Evolutionary conservation across 2,329 filamentous ascomycete species (phyloP).

Genomic region (Arthrinium puccinioides): DNA sequence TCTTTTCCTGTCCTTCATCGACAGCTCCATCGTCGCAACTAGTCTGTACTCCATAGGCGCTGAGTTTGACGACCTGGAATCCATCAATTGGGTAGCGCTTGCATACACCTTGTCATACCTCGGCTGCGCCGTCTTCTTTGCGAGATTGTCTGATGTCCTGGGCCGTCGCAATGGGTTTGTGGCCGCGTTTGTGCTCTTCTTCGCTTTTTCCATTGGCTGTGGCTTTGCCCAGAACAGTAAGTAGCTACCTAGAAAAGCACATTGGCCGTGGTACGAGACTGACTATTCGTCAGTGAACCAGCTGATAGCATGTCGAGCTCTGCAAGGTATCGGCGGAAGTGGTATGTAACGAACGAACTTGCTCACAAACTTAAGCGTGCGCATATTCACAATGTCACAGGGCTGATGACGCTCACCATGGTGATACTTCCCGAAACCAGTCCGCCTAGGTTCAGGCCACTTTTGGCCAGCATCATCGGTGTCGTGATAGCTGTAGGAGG

Average conservation of each 20-base stretch:
- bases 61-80: conserved; percentile 38
- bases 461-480: conserved; percentile 41
- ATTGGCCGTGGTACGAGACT: no score
- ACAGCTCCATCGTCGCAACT: conserved; percentile 53
- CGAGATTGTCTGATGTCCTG: conserved; percentile 46
- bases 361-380: neutral
- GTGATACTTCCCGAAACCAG: conserved; percentile 45
- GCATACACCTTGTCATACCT: conserved; percentile 50
- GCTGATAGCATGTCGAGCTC: conserved; percentile 39
- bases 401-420: conserved; percentile 50
- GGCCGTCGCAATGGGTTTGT: conserved; percentile 46
- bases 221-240: conserved; percentile 31
- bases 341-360: conserved; percentile 22
- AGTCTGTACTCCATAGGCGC: conserved; percentile 46
- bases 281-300: conserved; percentile 25
- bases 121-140: conserved; percentile 47
- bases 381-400: conserved; percentile 15
- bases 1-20: conserved; percentile 51
- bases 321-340: conserved; percentile 46
- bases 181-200: conserved; percentile 43
- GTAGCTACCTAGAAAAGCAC: neutral
- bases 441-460: conserved; percentile 29
- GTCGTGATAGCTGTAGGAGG: conserved; percentile 40
- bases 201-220: conserved; percentile 49
- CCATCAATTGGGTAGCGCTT: conserved; percentile 47